These are phyloP conservation scores for Aspergillus luchuensis DNA, from an alignment of 2,329 filamentous ascomycete genomes.

Conservation along the genomic window DNA sequence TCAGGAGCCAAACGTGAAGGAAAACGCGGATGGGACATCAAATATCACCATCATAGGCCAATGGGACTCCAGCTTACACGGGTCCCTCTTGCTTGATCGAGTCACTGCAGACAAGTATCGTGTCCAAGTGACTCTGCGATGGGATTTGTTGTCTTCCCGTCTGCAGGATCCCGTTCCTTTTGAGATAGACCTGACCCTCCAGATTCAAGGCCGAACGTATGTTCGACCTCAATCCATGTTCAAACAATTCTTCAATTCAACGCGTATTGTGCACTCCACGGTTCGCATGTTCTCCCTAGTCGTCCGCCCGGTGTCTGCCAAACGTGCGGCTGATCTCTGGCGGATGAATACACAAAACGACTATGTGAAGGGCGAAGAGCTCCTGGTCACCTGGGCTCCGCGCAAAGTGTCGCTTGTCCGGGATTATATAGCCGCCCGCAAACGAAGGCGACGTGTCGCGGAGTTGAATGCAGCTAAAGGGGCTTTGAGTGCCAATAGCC, in stretches of 20 bases:
- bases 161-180: slow-evolving; percentile 89
- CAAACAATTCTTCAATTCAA: slow-evolving; percentile 80
- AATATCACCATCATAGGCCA: slow-evolving; percentile 86
- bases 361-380: slow-evolving; percentile 95
- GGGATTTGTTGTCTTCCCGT: slow-evolving; percentile 82
- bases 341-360: slow-evolving; percentile 92
- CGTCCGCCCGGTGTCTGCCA: slow-evolving; percentile 85
- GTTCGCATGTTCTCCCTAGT: slow-evolving; percentile 83
- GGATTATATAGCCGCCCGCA: slow-evolving; percentile 77
- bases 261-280: slow-evolving; percentile 82
- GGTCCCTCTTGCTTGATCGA: slow-evolving; percentile 88
- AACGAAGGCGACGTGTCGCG: slow-evolving; percentile 70
- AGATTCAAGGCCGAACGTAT: slow-evolving; percentile 81
- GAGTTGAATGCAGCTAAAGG: slow-evolving; percentile 71
- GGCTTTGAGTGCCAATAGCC: slow-evolving; percentile 43
- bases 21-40: slow-evolving; percentile 86
- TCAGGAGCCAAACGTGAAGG: slow-evolving; percentile 74
- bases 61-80: slow-evolving; percentile 94
- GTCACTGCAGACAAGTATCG: slow-evolving; percentile 90
- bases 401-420: slow-evolving; percentile 87
- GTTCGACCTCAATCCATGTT: slow-evolving; percentile 86
- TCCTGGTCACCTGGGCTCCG: slow-evolving; percentile 80
- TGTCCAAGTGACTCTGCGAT: slow-evolving; percentile 82
- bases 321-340: slow-evolving; percentile 91
- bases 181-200: slow-evolving; percentile 74